Evolutionary conservation across 1,139 yeast genomes (phyloP).

Genomic region (Arxiozyma telluris): DNA sequence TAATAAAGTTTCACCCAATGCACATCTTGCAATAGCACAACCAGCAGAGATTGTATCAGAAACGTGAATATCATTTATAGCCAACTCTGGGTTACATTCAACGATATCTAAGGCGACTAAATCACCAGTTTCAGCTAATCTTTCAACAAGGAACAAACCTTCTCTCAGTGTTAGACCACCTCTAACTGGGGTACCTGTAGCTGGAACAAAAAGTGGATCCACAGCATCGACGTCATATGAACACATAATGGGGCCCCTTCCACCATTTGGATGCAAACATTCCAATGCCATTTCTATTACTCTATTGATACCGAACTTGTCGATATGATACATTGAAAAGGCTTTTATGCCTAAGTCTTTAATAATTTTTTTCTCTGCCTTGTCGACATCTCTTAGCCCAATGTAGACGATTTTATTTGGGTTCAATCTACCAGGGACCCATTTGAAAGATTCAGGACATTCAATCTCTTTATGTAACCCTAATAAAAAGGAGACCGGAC

Average conservation of each 20-base stretch:
- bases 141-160: slow-evolving; percentile 87
- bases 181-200: slow-evolving; percentile 96
- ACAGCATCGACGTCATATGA: slow-evolving; percentile 96
- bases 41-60: slow-evolving; percentile 85
- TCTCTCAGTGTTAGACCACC: slow-evolving; percentile 94
- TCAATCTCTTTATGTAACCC: slow-evolving; percentile 51
- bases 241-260: slow-evolving; percentile 69
- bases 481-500: slow-evolving; percentile 86
- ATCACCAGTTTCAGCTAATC: slow-evolving; percentile 79
- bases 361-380: slow-evolving; percentile 69
- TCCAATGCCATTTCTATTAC: slow-evolving; percentile 90
- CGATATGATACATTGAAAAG: slow-evolving; percentile 92
- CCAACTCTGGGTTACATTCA: slow-evolving; percentile 86
- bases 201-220: slow-evolving; percentile 90
- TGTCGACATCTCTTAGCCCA: slow-evolving; percentile 90
- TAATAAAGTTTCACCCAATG: slow-evolving; percentile 82
- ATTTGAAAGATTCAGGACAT: slow-evolving; percentile 60
- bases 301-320: slow-evolving; percentile 83
- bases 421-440: slow-evolving; percentile 68
- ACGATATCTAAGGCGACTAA: slow-evolving; percentile 84
- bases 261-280: slow-evolving; percentile 65
- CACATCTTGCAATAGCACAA: slow-evolving; percentile 86
- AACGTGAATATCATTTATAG: slow-evolving; percentile 66
- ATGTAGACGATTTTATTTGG: slow-evolving; percentile 77
- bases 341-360: slow-evolving; percentile 70